A percentile compares a stretch with the other conserved stretches of the same genome.
Conservation (phyloP, 148 eudicot species). For the Camellia lanceoleosa region DNA sequence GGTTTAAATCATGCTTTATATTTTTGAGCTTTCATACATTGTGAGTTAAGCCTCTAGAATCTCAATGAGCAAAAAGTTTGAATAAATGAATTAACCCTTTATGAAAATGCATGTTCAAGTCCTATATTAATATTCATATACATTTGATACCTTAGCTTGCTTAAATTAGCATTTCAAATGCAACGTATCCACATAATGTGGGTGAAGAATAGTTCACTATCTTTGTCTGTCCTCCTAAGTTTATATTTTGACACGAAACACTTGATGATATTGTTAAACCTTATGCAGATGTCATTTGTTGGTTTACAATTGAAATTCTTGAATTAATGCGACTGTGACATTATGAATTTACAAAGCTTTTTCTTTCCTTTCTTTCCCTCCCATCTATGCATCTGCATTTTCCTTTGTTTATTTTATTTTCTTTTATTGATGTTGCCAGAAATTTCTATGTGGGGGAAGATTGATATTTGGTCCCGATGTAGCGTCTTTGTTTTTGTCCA, state of each 20-base stretch:
- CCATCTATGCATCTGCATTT: not conserved
- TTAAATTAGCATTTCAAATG: not conserved
- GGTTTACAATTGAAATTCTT: not conserved
- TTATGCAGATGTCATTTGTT: not conserved
- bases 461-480: constrained; percentile 89
- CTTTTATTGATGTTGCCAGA: constrained; percentile 40
- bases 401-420: not conserved
- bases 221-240: not conserved
- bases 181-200: no score
- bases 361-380: not conserved
- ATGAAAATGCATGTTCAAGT: not conserved
- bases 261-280: not conserved
- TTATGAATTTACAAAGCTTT: constrained; percentile 13
- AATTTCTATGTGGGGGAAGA: constrained; percentile 75
- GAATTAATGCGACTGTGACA: not conserved
- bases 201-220: not conserved
- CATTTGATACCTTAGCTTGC: not conserved
- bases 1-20: not conserved
- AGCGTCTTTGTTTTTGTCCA: constrained; percentile 59
- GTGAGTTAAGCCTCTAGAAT: not conserved
- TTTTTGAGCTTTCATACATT: not conserved
- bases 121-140: not conserved
- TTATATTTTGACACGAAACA: not conserved
- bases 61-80: not conserved
- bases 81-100: not conserved